Conservation (phyloP, 2,329 filamentous ascomycete species). For the Akanthomyces lecanii region DNA sequence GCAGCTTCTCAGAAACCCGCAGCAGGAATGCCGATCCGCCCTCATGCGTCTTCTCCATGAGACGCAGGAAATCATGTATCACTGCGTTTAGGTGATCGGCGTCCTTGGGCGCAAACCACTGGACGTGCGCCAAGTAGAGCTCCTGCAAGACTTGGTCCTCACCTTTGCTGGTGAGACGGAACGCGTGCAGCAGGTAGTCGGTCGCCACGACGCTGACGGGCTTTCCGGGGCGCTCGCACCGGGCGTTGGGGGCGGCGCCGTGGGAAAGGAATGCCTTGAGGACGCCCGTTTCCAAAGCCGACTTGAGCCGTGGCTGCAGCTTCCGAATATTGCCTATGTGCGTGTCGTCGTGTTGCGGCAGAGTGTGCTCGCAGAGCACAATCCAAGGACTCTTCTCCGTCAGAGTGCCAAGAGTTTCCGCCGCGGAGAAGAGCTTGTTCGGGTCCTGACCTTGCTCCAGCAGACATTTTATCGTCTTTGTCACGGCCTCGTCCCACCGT, state of each 20-base stretch:
- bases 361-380: constrained; percentile 9
- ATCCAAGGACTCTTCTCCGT: constrained; percentile 2
- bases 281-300: background rate
- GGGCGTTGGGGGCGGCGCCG: constrained; percentile 1
- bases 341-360: constrained; percentile 2
- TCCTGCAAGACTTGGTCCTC: background rate
- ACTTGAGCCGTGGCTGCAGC: background rate
- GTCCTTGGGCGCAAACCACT: constrained; percentile 6
- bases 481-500: background rate
- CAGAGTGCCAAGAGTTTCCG: background rate
- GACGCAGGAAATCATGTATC: background rate
- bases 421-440: constrained; percentile 1
- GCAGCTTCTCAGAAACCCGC: background rate
- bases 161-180: background rate
- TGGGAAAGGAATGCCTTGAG: background rate
- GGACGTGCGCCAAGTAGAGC: background rate
- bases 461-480: background rate
- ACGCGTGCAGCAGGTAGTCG: constrained; percentile 9
- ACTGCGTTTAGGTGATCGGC: background rate
- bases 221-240: constrained; percentile 3
- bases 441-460: background rate
- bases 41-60: background rate
- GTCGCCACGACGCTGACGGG: background rate
- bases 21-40: background rate
- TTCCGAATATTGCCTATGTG: background rate